These are phyloP conservation scores for Lasiodiplodia gonubiensis DNA, from an alignment of 2,329 filamentous ascomycete species.

Conservation along the genomic window DNA sequence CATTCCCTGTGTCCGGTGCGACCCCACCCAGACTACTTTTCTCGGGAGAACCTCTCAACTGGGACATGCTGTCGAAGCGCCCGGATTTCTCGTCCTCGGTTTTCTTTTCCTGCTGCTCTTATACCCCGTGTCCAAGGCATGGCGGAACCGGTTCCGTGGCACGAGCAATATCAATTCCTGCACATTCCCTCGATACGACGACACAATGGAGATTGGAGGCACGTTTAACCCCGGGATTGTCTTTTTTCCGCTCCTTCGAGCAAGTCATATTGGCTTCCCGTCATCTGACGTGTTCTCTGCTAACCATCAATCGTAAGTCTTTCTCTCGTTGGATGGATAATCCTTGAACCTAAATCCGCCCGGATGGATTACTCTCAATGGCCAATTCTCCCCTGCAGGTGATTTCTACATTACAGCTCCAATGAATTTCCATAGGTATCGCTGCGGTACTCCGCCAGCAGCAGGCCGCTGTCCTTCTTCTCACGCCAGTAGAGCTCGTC, in stretches of 20 bases:
- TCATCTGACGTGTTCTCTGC: conserved; percentile 4
- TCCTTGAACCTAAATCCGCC: not conserved
- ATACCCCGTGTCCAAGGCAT: not conserved
- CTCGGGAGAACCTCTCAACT: conserved; percentile 17
- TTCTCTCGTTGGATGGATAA: not conserved
- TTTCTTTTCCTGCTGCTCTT: not conserved
- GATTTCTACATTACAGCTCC: conserved; percentile 21
- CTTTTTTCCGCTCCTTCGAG: not conserved
- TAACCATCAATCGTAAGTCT: conserved; percentile 4
- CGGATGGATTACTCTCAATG: not conserved
- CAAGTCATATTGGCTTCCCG: not conserved
- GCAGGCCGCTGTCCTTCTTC: conserved; percentile 33
- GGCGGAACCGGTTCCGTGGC: conserved; percentile 14
- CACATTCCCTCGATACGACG: not conserved
- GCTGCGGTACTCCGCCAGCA: conserved; percentile 9
- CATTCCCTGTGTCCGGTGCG: conserved; percentile 3
- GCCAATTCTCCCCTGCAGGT: not conserved
- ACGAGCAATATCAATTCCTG: not conserved
- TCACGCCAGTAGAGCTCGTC: conserved; percentile 45
- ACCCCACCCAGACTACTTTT: not conserved
- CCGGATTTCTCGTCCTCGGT: not conserved
- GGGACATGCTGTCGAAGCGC: not conserved
- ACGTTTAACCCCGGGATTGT: not conserved
- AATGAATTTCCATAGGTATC: conserved; percentile 28
- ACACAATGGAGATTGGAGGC: not conserved